Percentiles rank a stretch among this genome's conserved stretches.
phyloP scores from a whole-genome alignment of 352 stramenopile species.

The Pythium apleroticum region DNA sequence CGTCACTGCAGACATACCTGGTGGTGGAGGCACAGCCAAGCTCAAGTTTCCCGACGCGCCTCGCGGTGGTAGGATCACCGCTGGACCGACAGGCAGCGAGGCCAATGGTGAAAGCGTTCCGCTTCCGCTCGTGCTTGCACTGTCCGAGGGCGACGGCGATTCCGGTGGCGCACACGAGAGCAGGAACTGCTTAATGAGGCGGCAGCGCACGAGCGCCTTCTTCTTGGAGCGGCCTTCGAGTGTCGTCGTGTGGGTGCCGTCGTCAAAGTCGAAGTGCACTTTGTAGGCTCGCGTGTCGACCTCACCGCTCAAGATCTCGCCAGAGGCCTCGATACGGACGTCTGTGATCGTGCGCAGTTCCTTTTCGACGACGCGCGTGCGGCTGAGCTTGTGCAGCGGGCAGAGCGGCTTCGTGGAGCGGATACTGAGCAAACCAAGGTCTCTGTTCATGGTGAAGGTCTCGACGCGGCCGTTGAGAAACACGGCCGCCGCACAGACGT shows the following conservation, averaged over 20 bases:
- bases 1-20: constrained; percentile 7
- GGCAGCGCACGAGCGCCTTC: constrained; percentile 52
- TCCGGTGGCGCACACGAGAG: constrained; percentile 14
- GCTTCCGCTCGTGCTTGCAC: constrained; percentile 10
- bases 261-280: constrained; percentile 72
- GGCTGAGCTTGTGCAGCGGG: constrained; percentile 32
- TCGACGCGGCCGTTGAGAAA: constrained; percentile 59
- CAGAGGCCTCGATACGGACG: constrained; percentile 60
- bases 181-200: constrained; percentile 57
- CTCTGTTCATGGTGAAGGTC: constrained; percentile 60
- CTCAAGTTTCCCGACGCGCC: constrained; percentile 23
- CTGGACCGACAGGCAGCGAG: background rate
- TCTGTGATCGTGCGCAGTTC: constrained; percentile 58
- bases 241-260: constrained; percentile 47
- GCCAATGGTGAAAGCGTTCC: background rate
- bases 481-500: constrained; percentile 41
- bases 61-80: constrained; percentile 12
- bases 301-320: constrained; percentile 62
- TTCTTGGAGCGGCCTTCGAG: constrained; percentile 64
- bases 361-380: constrained; percentile 41
- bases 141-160: background rate
- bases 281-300: constrained; percentile 71
- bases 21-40: constrained; percentile 16
- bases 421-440: constrained; percentile 36
- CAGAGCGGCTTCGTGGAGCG: constrained; percentile 57